Evolutionary conservation across 2,329 filamentous ascomycete species (phyloP).

Genomic region (Colletotrichum incanum): DNA sequence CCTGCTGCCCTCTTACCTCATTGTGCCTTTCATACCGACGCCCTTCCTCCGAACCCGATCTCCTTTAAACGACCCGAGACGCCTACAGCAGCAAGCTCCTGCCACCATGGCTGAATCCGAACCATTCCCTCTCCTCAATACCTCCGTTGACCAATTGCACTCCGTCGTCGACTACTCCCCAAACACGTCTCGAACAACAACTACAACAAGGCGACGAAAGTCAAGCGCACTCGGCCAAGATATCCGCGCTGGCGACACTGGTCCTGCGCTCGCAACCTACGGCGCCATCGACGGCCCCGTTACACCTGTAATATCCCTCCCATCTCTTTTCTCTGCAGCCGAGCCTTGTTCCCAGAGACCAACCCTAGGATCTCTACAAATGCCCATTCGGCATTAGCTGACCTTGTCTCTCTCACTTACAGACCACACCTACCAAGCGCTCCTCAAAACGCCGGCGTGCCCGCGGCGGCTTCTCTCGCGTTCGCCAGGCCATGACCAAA

Average conservation of each 20-base stretch:
- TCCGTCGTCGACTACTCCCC: slow-evolving; percentile 52
- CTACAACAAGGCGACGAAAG: slow-evolving; percentile 67
- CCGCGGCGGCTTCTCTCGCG: slow-evolving; percentile 61
- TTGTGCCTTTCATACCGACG: slow-evolving; percentile 19
- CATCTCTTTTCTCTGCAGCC: background rate
- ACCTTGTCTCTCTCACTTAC: slow-evolving; percentile 6
- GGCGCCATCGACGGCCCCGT: slow-evolving; percentile 28
- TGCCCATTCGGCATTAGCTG: background rate
- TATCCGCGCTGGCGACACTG: slow-evolving; percentile 69
- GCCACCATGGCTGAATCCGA: slow-evolving; percentile 54
- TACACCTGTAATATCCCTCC: slow-evolving; percentile 21
- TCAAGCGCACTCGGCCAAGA: slow-evolving; percentile 69
- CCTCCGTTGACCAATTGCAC: slow-evolving; percentile 65
- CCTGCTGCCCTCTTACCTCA: slow-evolving; percentile 9
- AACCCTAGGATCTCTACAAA: background rate
- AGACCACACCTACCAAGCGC: slow-evolving; percentile 54
- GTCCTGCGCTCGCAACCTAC: slow-evolving; percentile 68
- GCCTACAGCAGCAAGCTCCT: slow-evolving; percentile 5
- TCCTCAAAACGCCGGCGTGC: slow-evolving; percentile 70
- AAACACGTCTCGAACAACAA: slow-evolving; percentile 55
- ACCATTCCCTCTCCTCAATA: slow-evolving; percentile 70
- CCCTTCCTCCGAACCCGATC: slow-evolving; percentile 5
- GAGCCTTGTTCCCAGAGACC: slow-evolving; percentile 2
- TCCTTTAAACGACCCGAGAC: slow-evolving; percentile 37
- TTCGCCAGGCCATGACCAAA: slow-evolving; percentile 71